Conservation (phyloP, 179 eudicot species). For the Carnegiea gigantea region DNA sequence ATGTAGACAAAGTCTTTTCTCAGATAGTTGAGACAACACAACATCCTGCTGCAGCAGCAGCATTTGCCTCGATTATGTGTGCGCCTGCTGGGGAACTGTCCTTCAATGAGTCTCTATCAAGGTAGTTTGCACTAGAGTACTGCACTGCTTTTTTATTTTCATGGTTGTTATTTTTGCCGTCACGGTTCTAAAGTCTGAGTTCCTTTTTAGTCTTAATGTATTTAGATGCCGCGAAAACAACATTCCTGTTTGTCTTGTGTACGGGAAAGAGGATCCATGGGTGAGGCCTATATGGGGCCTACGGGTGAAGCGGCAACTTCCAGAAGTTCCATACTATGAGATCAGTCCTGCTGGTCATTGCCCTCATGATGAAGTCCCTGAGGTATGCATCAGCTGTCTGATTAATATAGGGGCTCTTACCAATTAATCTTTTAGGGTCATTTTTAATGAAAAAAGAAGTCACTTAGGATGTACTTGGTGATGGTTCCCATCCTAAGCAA, state of each 20-base stretch:
- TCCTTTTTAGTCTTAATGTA: slow-evolving; percentile 7
- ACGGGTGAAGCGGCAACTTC: slow-evolving; percentile 74
- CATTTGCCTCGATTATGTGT: slow-evolving; percentile 89
- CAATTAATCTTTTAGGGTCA: background rate
- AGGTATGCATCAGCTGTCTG: slow-evolving; percentile 45
- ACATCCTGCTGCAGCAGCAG: slow-evolving; percentile 96
- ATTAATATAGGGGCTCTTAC: background rate
- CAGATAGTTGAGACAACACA: slow-evolving; percentile 68
- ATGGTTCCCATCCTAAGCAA: too few relatives aligned
- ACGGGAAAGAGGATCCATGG: slow-evolving; percentile 99
- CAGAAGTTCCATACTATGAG: slow-evolving; percentile 86
- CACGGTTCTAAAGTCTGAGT: slow-evolving; percentile 11
- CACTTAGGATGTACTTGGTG: too few relatives aligned
- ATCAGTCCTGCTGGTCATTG: slow-evolving; percentile 98
- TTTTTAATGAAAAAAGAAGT: background rate
- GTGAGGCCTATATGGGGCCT: slow-evolving; percentile 88
- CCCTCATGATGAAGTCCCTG: slow-evolving; percentile 98
- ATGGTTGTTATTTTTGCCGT: background rate
- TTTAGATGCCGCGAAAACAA: slow-evolving; percentile 57
- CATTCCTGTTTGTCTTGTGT: slow-evolving; percentile 73
- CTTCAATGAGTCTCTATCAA: slow-evolving; percentile 66
- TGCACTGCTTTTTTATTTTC: slow-evolving; percentile 9
- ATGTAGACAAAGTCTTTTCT: slow-evolving; percentile 79
- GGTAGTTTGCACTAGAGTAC: slow-evolving; percentile 40
- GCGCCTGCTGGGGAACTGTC: slow-evolving; percentile 77